Evolutionary conservation across 345 rosid genomes (phyloP).

Genomic region (Pistacia atlantica): DNA sequence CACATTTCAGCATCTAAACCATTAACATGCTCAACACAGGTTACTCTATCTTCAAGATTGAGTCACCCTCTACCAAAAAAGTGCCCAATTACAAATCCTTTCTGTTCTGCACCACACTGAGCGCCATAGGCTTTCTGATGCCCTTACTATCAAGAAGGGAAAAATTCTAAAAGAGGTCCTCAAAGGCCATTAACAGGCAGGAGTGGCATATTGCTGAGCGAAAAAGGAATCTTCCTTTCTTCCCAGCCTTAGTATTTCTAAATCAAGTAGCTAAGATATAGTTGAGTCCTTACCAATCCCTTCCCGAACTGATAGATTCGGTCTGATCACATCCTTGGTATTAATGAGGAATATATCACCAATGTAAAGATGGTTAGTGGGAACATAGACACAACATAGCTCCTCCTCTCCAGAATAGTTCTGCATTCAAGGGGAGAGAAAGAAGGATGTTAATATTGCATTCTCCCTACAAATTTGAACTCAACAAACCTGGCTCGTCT

Average conservation of each 20-base stretch:
- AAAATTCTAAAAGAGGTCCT: not conserved
- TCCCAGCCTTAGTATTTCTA: not conserved
- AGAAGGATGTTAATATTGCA: not conserved
- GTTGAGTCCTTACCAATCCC: conserved; percentile 77
- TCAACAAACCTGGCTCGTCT: not conserved
- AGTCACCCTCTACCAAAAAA: not conserved
- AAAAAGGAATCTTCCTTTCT: not conserved
- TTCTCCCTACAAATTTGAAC: conserved; percentile 2
- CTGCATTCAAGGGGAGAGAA: conserved; percentile 46
- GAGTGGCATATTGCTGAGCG: not conserved
- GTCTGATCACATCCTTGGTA: conserved; percentile 87
- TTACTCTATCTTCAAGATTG: not conserved
- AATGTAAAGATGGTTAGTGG: conserved; percentile 96
- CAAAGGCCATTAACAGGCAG: not conserved
- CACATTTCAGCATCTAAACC: not conserved
- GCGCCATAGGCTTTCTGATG: not conserved
- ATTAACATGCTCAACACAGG: not conserved
- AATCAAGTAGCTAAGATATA: not conserved
- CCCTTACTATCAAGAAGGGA: not conserved
- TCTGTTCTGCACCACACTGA: not conserved
- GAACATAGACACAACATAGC: conserved; percentile 94
- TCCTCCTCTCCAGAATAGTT: conserved; percentile 88
- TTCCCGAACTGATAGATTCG: conserved; percentile 94
- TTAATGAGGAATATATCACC: conserved; percentile 89
- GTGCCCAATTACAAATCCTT: not conserved